A percentile compares a stretch with the other conserved stretches of the same genome.
Evolutionary conservation across 768 basidiomycete genomes (phyloP).

Genomic region (Podaxis sp.): DNA sequence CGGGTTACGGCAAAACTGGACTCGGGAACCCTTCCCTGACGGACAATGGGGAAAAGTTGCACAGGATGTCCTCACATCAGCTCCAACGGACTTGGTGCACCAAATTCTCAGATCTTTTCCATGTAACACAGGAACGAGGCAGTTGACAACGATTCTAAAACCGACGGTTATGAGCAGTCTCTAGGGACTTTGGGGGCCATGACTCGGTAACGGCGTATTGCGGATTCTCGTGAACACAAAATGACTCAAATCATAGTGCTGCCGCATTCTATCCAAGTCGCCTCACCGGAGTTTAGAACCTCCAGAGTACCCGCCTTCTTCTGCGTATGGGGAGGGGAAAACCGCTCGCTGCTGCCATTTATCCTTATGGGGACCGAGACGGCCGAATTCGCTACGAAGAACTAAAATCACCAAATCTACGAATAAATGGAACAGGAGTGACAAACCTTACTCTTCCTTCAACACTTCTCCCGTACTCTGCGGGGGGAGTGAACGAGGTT

Average conservation of each 20-base stretch:
- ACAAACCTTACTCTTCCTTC: not conserved
- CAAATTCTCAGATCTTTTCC: slow-evolving; percentile 39
- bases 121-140: slow-evolving; percentile 26
- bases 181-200: not conserved
- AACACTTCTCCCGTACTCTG: not conserved
- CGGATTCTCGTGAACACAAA: not conserved
- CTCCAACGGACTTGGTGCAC: slow-evolving; percentile 24
- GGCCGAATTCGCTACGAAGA: not conserved
- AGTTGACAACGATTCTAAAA: slow-evolving; percentile 1
- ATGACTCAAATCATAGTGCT: not conserved
- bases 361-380: not conserved
- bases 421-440: not conserved
- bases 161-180: slow-evolving; percentile 10
- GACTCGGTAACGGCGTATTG: not conserved
- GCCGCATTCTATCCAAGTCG: slow-evolving; percentile 3
- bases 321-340: slow-evolving; percentile 43
- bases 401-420: not conserved
- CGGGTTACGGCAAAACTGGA: slow-evolving; percentile 7
- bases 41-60: slow-evolving; percentile 36
- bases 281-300: not conserved
- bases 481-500: not conserved
- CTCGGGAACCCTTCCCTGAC: slow-evolving; percentile 23
- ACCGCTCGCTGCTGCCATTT: slow-evolving; percentile 15
- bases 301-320: slow-evolving; percentile 35
- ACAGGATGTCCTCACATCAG: slow-evolving; percentile 30